These are phyloP conservation scores for Scheffersomyces stipitis DNA, from an alignment of 805 yeast genomes.

Conservation along the genomic window DNA sequence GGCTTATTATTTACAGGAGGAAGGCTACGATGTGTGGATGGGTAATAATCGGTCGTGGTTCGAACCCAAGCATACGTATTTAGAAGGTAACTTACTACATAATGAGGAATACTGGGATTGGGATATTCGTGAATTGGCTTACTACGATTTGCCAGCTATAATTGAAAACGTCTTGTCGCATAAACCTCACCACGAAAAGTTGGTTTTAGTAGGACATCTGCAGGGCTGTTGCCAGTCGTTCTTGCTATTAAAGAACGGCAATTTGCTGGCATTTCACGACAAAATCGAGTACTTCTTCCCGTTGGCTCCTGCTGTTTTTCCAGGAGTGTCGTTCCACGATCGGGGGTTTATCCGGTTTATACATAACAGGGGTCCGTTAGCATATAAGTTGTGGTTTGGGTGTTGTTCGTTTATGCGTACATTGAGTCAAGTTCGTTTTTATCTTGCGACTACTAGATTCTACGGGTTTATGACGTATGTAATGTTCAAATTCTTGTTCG, in stretches of 20 bases:
- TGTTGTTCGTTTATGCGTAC: constrained; percentile 73
- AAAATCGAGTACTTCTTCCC: constrained; percentile 71
- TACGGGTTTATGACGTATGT: constrained; percentile 69
- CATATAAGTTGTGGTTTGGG: constrained; percentile 65
- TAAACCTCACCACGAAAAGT: constrained; percentile 40
- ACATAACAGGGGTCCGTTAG: constrained; percentile 46
- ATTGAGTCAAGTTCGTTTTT: constrained; percentile 58
- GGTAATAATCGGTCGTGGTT: constrained; percentile 92
- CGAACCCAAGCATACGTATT: constrained; percentile 56
- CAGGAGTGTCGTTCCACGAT: constrained; percentile 71
- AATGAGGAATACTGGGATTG: constrained; percentile 81
- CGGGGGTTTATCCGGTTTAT: constrained; percentile 62
- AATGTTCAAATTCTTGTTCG: constrained; percentile 84
- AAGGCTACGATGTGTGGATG: constrained; percentile 85
- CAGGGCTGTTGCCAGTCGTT: constrained; percentile 93
- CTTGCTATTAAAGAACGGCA: constrained; percentile 54
- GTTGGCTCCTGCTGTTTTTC: constrained; percentile 88
- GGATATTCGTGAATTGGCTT: constrained; percentile 85
- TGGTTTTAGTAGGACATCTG: constrained; percentile 78
- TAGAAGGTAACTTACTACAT: constrained; percentile 35
- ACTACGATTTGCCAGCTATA: constrained; percentile 72
- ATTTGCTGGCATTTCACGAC: constrained; percentile 37
- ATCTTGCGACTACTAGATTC: constrained; percentile 36
- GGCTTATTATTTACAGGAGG: constrained; percentile 52
- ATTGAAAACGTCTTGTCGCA: constrained; percentile 56